Conservation (phyloP, 1,284 basidiomycete genomes). For the Heterobasidion occidentale region DNA sequence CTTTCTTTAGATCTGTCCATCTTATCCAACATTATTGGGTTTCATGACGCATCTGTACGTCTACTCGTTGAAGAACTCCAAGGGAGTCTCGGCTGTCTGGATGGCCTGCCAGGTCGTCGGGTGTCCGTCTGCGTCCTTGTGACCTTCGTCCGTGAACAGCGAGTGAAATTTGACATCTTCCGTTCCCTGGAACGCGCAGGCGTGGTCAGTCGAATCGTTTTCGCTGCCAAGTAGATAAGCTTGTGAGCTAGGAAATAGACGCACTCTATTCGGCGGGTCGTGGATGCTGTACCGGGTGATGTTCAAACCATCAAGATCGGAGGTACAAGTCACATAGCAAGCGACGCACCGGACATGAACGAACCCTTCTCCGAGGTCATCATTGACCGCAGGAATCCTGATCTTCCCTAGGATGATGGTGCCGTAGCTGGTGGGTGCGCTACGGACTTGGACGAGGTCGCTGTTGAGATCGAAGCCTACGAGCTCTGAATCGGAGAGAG, state of each 20-base stretch:
- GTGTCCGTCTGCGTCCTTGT: conserved; percentile 39
- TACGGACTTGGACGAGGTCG: conserved; percentile 51
- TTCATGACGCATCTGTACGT: background rate
- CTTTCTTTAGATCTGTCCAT: background rate
- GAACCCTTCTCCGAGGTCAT: conserved; percentile 55
- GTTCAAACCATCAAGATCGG: background rate
- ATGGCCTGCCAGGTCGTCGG: conserved; percentile 57
- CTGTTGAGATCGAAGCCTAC: conserved; percentile 41
- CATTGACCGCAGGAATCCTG: conserved; percentile 56
- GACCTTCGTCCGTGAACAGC: conserved; percentile 58
- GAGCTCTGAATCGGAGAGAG: conserved; percentile 45
- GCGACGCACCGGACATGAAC: conserved; percentile 62
- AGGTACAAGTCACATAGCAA: background rate
- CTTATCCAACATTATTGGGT: background rate
- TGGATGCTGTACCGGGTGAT: conserved; percentile 39
- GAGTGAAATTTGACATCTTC: conserved; percentile 67
- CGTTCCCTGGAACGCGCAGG: conserved; percentile 39
- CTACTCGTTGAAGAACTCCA: conserved; percentile 72
- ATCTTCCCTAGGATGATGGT: conserved; percentile 72
- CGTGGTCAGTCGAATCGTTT: background rate
- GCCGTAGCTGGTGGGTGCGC: conserved; percentile 48
- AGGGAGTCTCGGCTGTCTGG: conserved; percentile 45
- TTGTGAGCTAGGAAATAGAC: conserved; percentile 9
- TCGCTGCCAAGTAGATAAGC: conserved; percentile 1
- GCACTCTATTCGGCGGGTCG: conserved; percentile 64